Conservation (phyloP, 139 green algal species). For the Pseudopediastrum boryanum region DNA sequence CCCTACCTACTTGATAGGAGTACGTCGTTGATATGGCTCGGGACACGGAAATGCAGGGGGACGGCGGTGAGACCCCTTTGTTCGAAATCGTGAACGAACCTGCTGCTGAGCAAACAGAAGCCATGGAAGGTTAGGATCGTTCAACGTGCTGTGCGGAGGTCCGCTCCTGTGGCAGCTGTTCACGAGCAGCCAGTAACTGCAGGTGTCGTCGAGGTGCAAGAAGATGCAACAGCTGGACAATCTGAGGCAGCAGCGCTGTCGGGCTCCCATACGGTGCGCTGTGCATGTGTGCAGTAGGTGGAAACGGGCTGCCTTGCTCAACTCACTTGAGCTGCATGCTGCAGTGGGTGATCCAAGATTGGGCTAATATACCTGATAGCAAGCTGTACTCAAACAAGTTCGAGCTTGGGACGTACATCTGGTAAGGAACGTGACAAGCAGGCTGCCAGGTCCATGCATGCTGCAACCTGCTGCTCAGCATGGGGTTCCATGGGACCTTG, state of each 20-base stretch:
- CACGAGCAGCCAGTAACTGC: too few relatives aligned
- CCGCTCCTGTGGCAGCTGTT: too few relatives aligned
- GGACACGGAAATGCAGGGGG: too few relatives aligned
- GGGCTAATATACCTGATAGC: constrained; percentile 33
- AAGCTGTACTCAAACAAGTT: constrained; percentile 75
- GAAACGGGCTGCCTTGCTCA: background rate
- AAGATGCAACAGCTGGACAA: constrained; percentile 9
- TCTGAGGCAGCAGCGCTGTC: constrained; percentile 6
- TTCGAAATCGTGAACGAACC: too few relatives aligned
- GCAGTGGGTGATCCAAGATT: constrained; percentile 62
- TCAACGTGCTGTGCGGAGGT: too few relatives aligned
- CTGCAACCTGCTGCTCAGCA: background rate
- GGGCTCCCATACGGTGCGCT: constrained; percentile 26
- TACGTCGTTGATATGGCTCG: too few relatives aligned
- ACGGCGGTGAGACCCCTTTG: too few relatives aligned
- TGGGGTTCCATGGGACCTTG: background rate
- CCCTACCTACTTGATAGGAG: too few relatives aligned
- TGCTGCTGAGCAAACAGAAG: too few relatives aligned
- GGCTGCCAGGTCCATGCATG: background rate
- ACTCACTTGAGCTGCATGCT: constrained; percentile 1
- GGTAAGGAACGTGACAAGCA: constrained; percentile 51
- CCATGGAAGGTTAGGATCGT: too few relatives aligned
- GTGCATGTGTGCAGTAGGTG: background rate
- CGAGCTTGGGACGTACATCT: constrained; percentile 78
- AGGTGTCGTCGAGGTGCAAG: constrained; percentile 27